Base-by-base conservation (phyloP, 805 yeast genomes). In the Candida palmyrensis region DNA sequence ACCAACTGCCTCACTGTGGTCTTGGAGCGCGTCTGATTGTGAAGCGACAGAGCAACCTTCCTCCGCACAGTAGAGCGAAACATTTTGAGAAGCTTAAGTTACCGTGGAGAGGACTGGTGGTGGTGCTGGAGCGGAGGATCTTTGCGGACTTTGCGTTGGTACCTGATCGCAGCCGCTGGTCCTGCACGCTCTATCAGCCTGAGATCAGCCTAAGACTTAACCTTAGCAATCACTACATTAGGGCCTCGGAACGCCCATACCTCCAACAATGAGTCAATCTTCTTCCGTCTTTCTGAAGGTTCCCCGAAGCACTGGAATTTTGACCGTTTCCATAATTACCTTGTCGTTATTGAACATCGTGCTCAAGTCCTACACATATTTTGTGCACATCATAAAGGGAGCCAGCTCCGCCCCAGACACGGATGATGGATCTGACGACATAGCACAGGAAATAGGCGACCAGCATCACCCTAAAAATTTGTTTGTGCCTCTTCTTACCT, bases 401-500 rank as follows among this genome's bases (percentile, higher is more conserved):
- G 12, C 33, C n/a, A n/a, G n/a, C 9, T 15, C n/a, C 14, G 28
- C 11, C 5, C 12, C 32, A 7, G 10, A 17, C 17, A 15, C 18
- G 11, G 27, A 30, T 18, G 17, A 19, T 45, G 9, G 47, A 49
- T 19, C 43, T 13, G 41, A 45, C 32, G 32, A 47, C 19, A 45
- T 51, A 10, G 51, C 59, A 18, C 56, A 57, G 35, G 63, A 58
- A 39, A 49, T 60, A 2, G 62, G 59, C 7, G 61, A 55, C 25
- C 43, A 57, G 1, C 72, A 75, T 2, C 64, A 61, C 34, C 72
- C 76, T 0, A 64, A 62, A 35, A 69, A 66, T 30, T 47, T 70
- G 22, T 70, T 58, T 38, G 77, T 73, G 4, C 75, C 77, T 4
- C 49, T 68, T 25, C 48, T 73, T n/a, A 68, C 76, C 2, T 62